These are phyloP conservation scores for Wickerhamiella domercqiae DNA, from an alignment of 805 yeast species.

Conservation along the genomic window DNA sequence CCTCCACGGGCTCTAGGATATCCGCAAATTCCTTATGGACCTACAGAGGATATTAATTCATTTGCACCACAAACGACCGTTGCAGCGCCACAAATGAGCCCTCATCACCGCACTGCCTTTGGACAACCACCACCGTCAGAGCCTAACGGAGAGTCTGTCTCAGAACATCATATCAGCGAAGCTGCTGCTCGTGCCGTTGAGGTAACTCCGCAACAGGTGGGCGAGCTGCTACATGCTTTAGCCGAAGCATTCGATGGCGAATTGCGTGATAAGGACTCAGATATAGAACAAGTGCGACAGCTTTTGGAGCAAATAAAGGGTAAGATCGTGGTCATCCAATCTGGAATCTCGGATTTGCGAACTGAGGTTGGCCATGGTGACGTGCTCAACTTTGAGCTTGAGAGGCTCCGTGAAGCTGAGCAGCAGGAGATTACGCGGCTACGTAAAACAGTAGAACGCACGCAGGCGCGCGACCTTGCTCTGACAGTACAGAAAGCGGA, in stretches of 20 bases:
- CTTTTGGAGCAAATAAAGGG: constrained; percentile 29
- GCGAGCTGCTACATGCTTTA: constrained; percentile 21
- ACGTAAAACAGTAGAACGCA: constrained; percentile 38
- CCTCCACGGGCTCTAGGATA: constrained; percentile 13
- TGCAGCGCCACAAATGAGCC: not conserved
- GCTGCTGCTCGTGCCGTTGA: constrained; percentile 4
- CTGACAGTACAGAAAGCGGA: constrained; percentile 44
- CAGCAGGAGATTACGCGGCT: constrained; percentile 18
- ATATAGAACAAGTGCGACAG: constrained; percentile 33
- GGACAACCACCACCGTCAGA: not conserved
- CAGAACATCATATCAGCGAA: not conserved
- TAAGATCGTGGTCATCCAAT: constrained; percentile 27
- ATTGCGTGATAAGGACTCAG: constrained; percentile 39
- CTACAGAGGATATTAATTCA: not conserved
- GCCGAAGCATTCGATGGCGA: constrained; percentile 40
- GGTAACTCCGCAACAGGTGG: constrained; percentile 6
- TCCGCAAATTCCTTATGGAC: not conserved
- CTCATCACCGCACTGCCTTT: not conserved
- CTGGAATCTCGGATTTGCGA: constrained; percentile 20
- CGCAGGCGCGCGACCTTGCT: constrained; percentile 49
- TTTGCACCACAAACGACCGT: not conserved
- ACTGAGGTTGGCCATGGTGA: constrained; percentile 21
- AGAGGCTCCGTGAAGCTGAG: constrained; percentile 18
- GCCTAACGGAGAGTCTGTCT: not conserved
- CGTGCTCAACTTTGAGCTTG: constrained; percentile 12